Evolutionary conservation across 805 yeast species (phyloP).

Genomic region (Sugiyamaella americana): DNA sequence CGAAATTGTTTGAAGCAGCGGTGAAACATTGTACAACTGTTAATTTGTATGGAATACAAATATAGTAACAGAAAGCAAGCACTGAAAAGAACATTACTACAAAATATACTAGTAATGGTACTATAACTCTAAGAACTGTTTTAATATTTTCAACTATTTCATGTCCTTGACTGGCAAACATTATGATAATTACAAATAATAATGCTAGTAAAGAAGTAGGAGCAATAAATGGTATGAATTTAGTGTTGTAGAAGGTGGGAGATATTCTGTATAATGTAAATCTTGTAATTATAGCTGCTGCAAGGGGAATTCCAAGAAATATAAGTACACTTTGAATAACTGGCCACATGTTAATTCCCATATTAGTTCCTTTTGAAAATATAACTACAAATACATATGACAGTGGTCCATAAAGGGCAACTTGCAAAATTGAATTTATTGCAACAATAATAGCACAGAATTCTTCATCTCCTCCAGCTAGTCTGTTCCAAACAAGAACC

Average conservation of each 20-base stretch:
- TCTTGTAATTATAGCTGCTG: constrained; percentile 41
- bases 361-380: constrained; percentile 16
- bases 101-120: constrained; percentile 46
- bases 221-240: constrained; percentile 34
- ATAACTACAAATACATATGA: constrained; percentile 43
- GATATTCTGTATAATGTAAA: constrained; percentile 14
- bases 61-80: constrained; percentile 28
- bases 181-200: constrained; percentile 45
- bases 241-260: background rate
- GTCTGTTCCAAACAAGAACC: constrained; percentile 54
- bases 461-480: constrained; percentile 47
- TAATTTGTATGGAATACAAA: constrained; percentile 30
- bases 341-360: constrained; percentile 8
- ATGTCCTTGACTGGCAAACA: constrained; percentile 47
- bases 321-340: constrained; percentile 40
- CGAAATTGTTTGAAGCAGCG: constrained; percentile 55
- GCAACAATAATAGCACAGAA: constrained; percentile 50
- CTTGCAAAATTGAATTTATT: constrained; percentile 45
- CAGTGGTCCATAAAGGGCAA: constrained; percentile 48
- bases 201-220: constrained; percentile 50
- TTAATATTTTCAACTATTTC: constrained; percentile 44
- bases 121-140: constrained; percentile 44
- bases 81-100: constrained; percentile 43
- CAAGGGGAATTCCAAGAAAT: constrained; percentile 51
- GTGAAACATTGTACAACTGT: constrained; percentile 49